Base-by-base conservation (phyloP, 1,139 yeast genomes). In the Magnusiomyces tetraspermus region DNA sequence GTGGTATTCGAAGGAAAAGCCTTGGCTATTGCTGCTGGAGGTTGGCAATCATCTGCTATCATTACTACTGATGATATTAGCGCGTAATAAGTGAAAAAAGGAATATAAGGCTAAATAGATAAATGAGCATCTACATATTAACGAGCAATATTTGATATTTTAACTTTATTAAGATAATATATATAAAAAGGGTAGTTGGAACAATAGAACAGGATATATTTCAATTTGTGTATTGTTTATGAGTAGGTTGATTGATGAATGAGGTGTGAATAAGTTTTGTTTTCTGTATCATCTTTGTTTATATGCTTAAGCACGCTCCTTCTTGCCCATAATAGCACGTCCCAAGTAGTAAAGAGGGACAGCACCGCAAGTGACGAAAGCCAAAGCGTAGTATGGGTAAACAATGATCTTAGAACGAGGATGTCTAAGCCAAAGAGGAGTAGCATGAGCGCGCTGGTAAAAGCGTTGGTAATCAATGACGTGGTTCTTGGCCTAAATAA, bases 301-400 rank as follows among this genome's bases (percentile, higher is more conserved):
- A n/a, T n/a, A n/a, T n/a, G 33, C 11, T 28, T 28, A 28, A 28
- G 33, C 11, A 6, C 11, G 6, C 17, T 45, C 48, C 51, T 50
- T 53, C 44, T 46, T 50, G 23, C 55, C 55, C n/a, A 50, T 37
- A 41, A 61, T 51, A 50, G 95, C 95, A 76, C 94, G 84, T 63
- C 85, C 92, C 53, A 85, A 71, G 78, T 84, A 87, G 75, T 71
- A 80, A 61, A 84, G 73, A 63, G 95, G 86, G 60, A 80, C 78
- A 60, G 78, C 77, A 55, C 88, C 78, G 58, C 70, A 67, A 62
- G 89, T 76, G 58, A 84, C 76, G 59, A 90, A 76, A 75, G 89
- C 85, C 61, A 86, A 76, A 61, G 89, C 94, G 77, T 82, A 86
- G 80, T 84, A 90, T 70, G 97, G 97, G 74, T 85, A 86, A 63